Evolutionary conservation across 140 eudicot genomes (phyloP).

Genomic region (Ambrosia hybrid): DNA sequence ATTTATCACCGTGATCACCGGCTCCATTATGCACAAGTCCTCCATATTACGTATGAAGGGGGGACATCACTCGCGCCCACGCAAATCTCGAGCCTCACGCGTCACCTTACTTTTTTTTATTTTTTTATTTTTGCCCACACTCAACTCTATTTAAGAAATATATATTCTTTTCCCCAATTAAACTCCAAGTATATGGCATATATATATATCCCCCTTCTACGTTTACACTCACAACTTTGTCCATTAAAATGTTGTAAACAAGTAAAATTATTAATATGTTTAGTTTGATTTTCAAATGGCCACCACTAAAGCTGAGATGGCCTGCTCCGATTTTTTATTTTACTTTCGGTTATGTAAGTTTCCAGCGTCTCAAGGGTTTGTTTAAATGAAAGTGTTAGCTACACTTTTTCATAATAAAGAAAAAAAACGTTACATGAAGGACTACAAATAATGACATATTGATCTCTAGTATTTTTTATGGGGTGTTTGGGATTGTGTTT

Average conservation of each 20-base stretch:
- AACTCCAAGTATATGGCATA: not conserved
- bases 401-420: no score
- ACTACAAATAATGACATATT: not conserved
- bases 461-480: no score
- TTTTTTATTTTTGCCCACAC: conserved; percentile 24
- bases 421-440: no score
- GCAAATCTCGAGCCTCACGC: conserved; percentile 43
- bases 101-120: conserved; percentile 19
- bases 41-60: conserved; percentile 13
- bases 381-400: no score
- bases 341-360: no score
- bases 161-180: not conserved
- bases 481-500: no score
- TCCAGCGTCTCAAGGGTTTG: no score
- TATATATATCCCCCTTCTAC: not conserved
- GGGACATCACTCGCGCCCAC: conserved; percentile 40
- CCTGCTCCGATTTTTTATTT: no score
- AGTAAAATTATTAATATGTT: no score
- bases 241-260: not conserved
- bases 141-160: conserved; percentile 6
- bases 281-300: no score
- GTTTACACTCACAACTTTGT: not conserved
- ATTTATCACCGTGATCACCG: conserved; percentile 34
- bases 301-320: no score
- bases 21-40: conserved; percentile 27